A percentile compares a stretch with the other conserved stretches of the same genome.
phyloP scores from a whole-genome alignment of 225 moss, liverwort and hornwort species.

The Sphagnum contortum region DNA sequence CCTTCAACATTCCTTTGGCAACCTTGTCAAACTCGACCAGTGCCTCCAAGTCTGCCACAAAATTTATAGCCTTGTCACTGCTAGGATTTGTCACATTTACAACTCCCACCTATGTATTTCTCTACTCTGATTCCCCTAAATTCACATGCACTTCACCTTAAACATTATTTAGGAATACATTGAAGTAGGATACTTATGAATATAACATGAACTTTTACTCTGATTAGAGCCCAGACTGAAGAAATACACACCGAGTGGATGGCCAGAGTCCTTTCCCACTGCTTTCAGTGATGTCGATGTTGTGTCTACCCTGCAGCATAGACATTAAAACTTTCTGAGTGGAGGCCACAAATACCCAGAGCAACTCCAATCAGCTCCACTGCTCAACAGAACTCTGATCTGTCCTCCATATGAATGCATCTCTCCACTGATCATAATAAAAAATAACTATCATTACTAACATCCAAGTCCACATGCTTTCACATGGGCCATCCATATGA shows the following conservation, averaged over 20 bases:
- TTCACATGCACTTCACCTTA: too few relatives aligned
- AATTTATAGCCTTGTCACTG: not conserved
- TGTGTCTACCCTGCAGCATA: constrained; percentile 17
- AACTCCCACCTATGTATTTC: too few relatives aligned
- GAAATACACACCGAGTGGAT: constrained; percentile 12
- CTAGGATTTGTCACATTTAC: not conserved
- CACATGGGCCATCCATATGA: not conserved
- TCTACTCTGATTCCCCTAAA: too few relatives aligned
- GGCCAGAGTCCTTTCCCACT: constrained; percentile 8
- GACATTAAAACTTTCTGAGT: too few relatives aligned
- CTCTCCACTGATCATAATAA: too few relatives aligned
- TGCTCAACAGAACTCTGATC: too few relatives aligned
- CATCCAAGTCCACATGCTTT: too few relatives aligned
- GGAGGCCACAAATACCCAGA: too few relatives aligned
- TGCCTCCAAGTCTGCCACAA: constrained; percentile 12
- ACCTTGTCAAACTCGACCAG: constrained; percentile 23
- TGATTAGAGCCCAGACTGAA: not conserved
- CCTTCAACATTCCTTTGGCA: constrained; percentile 18
- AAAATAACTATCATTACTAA: too few relatives aligned
- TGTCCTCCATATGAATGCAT: too few relatives aligned
- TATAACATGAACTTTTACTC: not conserved
- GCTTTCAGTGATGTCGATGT: constrained; percentile 21
- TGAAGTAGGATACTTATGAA: not conserved
- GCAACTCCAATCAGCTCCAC: too few relatives aligned
- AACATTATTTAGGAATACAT: too few relatives aligned